These are phyloP conservation scores for Lactifluus pinguis DNA, from an alignment of 768 basidiomycete genomes.

Conservation along the genomic window DNA sequence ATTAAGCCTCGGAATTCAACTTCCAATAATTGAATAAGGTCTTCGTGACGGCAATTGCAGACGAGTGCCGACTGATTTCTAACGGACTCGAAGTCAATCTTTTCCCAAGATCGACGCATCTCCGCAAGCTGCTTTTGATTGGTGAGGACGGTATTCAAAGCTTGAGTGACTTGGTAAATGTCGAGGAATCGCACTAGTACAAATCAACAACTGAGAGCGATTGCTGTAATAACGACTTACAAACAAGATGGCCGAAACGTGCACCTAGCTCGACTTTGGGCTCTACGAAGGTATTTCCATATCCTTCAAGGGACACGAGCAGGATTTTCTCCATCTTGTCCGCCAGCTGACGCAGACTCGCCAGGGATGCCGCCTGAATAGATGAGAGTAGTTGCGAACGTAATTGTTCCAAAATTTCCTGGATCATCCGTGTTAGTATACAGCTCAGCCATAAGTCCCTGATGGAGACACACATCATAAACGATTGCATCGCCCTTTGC, in stretches of 20 bases:
- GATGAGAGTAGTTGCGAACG: slow-evolving; percentile 78
- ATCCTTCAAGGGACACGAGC: slow-evolving; percentile 68
- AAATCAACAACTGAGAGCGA: slow-evolving; percentile 15
- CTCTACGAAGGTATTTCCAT: slow-evolving; percentile 83
- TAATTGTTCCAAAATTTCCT: slow-evolving; percentile 85
- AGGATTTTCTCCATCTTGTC: slow-evolving; percentile 90
- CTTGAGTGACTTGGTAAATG: slow-evolving; percentile 87
- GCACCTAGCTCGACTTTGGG: slow-evolving; percentile 88
- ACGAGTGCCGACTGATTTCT: slow-evolving; percentile 89
- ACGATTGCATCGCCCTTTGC: slow-evolving; percentile 84
- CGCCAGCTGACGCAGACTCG: slow-evolving; percentile 69
- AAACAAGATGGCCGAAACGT: slow-evolving; percentile 82
- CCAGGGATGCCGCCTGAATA: slow-evolving; percentile 56
- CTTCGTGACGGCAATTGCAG: slow-evolving; percentile 88
- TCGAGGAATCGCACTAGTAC: slow-evolving; percentile 77
- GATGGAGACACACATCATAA: slow-evolving; percentile 64
- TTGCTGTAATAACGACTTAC: slow-evolving; percentile 38
- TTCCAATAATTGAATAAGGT: slow-evolving; percentile 75
- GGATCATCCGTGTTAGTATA: slow-evolving; percentile 21
- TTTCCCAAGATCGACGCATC: slow-evolving; percentile 83
- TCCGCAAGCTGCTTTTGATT: slow-evolving; percentile 79
- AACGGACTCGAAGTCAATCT: slow-evolving; percentile 85
- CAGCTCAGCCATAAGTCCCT: background rate
- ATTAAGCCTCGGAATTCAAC: slow-evolving; percentile 75
- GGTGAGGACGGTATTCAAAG: slow-evolving; percentile 77